A percentile compares a stretch with the other conserved stretches of the same genome.
Conservation (phyloP, 176 grass and related monocot genomes). For the Triticum aestivum region DNA sequence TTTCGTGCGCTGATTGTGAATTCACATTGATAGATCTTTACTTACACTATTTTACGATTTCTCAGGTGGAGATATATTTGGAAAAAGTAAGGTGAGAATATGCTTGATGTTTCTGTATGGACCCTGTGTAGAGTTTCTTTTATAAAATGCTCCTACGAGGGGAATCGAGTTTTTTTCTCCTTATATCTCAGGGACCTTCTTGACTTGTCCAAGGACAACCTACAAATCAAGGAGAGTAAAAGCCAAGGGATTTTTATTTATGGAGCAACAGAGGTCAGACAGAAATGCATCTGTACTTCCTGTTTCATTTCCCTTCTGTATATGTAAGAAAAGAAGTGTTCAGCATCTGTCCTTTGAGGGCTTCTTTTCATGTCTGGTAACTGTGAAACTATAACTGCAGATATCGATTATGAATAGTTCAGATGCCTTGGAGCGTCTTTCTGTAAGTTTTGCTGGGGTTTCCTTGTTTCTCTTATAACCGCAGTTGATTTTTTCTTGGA, state of each 20-base stretch:
- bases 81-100: constrained; percentile 77
- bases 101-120: constrained; percentile 6
- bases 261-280: constrained; percentile 78
- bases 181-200: constrained; percentile 76
- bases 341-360: background rate
- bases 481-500: background rate
- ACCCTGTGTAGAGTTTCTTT: constrained; percentile 13
- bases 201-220: constrained; percentile 91
- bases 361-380: constrained; percentile 20
- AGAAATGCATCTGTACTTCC: constrained; percentile 2
- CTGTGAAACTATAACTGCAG: constrained; percentile 35
- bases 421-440: constrained; percentile 66
- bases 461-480: constrained; percentile 46
- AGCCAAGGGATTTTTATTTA: constrained; percentile 81
- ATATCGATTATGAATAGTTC: constrained; percentile 57
- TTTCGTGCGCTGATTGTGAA: background rate
- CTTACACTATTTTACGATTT: constrained; percentile 30
- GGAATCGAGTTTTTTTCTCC: constrained; percentile 14
- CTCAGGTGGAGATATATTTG: constrained; percentile 90
- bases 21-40: background rate
- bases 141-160: background rate
- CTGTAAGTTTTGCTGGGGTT: constrained; percentile 55
- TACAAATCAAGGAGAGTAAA: constrained; percentile 91
- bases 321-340: constrained; percentile 8
- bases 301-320: constrained; percentile 11